A percentile compares a stretch with the other conserved stretches of the same genome.
Evolutionary conservation across 768 basidiomycete genomes (phyloP).

Genomic region (Mrakia blollopis): DNA sequence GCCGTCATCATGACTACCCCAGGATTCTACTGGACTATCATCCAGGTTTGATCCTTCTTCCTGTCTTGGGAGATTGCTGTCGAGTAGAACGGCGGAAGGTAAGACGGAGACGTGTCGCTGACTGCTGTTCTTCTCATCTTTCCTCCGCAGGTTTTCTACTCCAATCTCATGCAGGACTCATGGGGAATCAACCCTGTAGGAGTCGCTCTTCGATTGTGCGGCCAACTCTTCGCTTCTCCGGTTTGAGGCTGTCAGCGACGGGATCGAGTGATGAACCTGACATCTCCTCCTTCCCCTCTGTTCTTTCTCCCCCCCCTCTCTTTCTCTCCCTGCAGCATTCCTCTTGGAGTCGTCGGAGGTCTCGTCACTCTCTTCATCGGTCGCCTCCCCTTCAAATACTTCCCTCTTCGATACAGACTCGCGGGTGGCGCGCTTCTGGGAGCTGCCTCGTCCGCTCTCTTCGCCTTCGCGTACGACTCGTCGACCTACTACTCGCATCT

Average conservation of each 20-base stretch:
- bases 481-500: conserved; percentile 2
- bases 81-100: not conserved
- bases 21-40: not conserved
- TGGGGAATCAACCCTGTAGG: not conserved
- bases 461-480: not conserved
- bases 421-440: not conserved
- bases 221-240: no score
- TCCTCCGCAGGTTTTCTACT: not conserved
- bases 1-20: not conserved
- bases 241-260: no score
- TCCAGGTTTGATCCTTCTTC: no score
- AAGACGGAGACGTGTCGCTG: not conserved
- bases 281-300: not conserved
- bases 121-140: not conserved
- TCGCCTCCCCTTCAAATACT: conserved; percentile 2
- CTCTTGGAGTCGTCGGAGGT: not conserved
- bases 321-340: not conserved
- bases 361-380: not conserved
- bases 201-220: conserved; percentile 2
- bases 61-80: no score
- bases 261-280: not conserved
- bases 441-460: not conserved
- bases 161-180: not conserved
- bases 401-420: not conserved
- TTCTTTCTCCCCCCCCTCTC: not conserved